These are phyloP conservation scores for Paramecium sexaurelia DNA, from an alignment of 73 alveolate genomes.

Conservation along the genomic window DNA sequence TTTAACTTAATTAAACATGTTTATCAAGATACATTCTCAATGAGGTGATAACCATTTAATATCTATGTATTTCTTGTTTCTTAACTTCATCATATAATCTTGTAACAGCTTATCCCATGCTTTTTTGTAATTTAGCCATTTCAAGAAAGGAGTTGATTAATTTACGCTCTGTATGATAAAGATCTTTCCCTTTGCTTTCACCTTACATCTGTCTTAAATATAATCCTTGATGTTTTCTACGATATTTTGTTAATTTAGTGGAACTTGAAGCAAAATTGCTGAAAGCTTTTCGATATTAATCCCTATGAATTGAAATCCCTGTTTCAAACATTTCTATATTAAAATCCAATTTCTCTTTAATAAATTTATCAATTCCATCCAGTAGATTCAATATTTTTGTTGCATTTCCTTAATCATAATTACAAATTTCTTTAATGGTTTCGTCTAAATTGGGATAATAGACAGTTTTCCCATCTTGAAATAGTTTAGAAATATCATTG, in stretches of 20 bases:
- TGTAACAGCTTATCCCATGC: conserved; percentile 10
- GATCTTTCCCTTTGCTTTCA: background rate
- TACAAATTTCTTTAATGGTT: conserved; percentile 17
- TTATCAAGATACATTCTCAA: conserved; percentile 54
- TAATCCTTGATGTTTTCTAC: background rate
- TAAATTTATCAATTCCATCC: conserved; percentile 42
- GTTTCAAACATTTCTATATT: background rate
- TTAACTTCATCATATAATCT: conserved; percentile 8
- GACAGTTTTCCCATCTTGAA: background rate
- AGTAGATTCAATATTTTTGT: background rate
- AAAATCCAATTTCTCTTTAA: conserved; percentile 9
- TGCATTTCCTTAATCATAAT: conserved; percentile 49
- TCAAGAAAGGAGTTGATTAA: conserved; percentile 9
- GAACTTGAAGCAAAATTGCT: background rate
- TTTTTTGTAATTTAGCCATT: background rate
- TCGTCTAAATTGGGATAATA: conserved; percentile 6
- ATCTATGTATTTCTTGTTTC: conserved; percentile 18
- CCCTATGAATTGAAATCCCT: background rate
- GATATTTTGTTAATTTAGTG: background rate
- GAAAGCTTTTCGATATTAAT: background rate
- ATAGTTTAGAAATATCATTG: background rate
- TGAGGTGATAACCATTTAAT: background rate
- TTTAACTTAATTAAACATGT: background rate
- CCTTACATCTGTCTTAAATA: background rate
- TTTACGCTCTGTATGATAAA: conserved; percentile 20